phyloP scores from a whole-genome alignment of 768 basidiomycete genomes.

The Leccinum subtestaceum region DNA sequence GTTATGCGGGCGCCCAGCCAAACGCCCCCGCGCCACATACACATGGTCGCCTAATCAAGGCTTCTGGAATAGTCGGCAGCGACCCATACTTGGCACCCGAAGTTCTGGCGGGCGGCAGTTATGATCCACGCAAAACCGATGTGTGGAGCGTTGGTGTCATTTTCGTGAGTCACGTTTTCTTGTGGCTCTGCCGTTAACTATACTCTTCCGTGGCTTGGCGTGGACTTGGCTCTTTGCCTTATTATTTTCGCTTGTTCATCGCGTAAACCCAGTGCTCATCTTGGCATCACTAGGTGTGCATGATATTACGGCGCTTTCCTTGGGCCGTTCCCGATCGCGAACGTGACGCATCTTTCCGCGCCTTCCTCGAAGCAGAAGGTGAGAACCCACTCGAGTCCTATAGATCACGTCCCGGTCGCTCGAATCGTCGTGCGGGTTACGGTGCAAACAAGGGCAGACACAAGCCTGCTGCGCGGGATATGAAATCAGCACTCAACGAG shows the following conservation, averaged over 20 bases:
- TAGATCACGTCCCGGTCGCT: constrained; percentile 17
- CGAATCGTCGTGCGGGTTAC: constrained; percentile 6
- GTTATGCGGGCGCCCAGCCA: constrained; percentile 20
- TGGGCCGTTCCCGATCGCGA: constrained; percentile 98
- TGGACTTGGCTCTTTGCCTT: not conserved
- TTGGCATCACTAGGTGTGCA: constrained; percentile 50
- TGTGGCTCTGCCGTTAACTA: not conserved
- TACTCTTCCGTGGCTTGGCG: not conserved
- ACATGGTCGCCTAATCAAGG: constrained; percentile 44
- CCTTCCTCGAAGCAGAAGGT: constrained; percentile 91
- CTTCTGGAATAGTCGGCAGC: constrained; percentile 91
- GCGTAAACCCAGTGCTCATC: constrained; percentile 15
- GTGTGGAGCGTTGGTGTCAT: constrained; percentile 99
- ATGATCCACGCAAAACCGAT: constrained; percentile 97
- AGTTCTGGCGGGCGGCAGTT: constrained; percentile 73
- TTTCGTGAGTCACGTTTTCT: constrained; percentile 57
- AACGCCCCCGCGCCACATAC: constrained; percentile 39
- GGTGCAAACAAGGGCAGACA: constrained; percentile 6
- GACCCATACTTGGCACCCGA: constrained; percentile 99
- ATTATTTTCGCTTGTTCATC: constrained; percentile 5
- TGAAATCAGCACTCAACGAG: not conserved
- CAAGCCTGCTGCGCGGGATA: not conserved
- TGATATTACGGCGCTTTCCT: constrained; percentile 95
- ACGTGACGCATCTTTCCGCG: constrained; percentile 85
- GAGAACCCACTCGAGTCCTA: constrained; percentile 51